phyloP scores from a whole-genome alignment of 371 early-diverging fungal genomes.

The Mucor circinelloides region DNA sequence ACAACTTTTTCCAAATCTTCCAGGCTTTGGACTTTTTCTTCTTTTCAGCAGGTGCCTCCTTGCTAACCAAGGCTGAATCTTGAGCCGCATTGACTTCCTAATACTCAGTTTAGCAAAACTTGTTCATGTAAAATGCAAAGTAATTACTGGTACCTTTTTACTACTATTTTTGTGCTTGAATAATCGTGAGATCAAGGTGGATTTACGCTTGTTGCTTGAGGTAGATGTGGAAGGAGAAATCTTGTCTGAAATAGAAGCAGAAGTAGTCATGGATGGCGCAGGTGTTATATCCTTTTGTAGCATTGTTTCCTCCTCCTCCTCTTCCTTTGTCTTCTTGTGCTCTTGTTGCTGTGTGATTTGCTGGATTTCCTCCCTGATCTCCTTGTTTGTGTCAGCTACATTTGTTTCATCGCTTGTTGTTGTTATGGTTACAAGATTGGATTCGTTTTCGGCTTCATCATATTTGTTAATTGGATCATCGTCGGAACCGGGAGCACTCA shows the following conservation, averaged over 20 bases:
- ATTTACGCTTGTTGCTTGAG: neutral
- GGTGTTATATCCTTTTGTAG: neutral
- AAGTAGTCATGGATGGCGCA: neutral
- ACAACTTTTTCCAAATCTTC: slow-evolving; percentile 1
- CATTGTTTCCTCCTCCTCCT: neutral
- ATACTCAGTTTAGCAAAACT: neutral
- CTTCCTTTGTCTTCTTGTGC: neutral
- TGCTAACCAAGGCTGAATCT: neutral
- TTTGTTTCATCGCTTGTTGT: neutral
- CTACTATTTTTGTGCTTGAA: slow-evolving; percentile 3
- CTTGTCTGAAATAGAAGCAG: neutral
- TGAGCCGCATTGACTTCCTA: neutral
- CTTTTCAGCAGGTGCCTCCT: neutral
- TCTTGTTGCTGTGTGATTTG: neutral
- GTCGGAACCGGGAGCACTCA: neutral
- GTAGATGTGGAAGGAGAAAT: neutral
- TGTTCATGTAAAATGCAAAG: neutral
- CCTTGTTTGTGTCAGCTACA: neutral
- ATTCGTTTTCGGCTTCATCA: neutral
- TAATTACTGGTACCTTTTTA: slow-evolving; percentile 1
- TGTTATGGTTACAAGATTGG: neutral
- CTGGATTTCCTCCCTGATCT: neutral
- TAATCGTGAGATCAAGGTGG: slow-evolving; percentile 2
- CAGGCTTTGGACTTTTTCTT: slow-evolving; percentile 1
- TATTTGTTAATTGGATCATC: neutral